Conservation (phyloP, 495 filamentous ascomycete genomes). For the Corynascus novoguineensis region DNA sequence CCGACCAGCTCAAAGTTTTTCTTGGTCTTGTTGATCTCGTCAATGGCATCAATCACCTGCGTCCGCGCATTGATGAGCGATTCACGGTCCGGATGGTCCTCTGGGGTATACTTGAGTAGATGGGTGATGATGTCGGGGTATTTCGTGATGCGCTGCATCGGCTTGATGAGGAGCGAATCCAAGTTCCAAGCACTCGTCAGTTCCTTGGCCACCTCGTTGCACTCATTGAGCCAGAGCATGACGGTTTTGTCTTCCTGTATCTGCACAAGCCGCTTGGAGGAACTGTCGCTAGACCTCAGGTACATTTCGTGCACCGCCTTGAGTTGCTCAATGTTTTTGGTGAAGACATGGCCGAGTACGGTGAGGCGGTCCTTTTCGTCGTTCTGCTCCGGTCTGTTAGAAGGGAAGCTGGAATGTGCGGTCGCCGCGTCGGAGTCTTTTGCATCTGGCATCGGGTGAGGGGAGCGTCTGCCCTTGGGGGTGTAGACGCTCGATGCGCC, state of each 20-base stretch:
- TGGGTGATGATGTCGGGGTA: slow-evolving; percentile 80
- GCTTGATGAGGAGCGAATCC: slow-evolving; percentile 91
- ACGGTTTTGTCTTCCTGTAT: slow-evolving; percentile 71
- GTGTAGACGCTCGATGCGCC: slow-evolving; percentile 69
- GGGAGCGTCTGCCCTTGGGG: slow-evolving; percentile 42
- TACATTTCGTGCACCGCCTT: slow-evolving; percentile 82
- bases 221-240: slow-evolving; percentile 86
- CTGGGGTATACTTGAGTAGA: slow-evolving; percentile 70
- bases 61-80: slow-evolving; percentile 58
- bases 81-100: slow-evolving; percentile 73
- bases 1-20: slow-evolving; percentile 84
- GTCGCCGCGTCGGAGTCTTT: slow-evolving; percentile 33
- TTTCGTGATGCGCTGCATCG: slow-evolving; percentile 84
- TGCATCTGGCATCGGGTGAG: slow-evolving; percentile 26
- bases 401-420: slow-evolving; percentile 22
- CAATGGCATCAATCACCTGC: slow-evolving; percentile 62
- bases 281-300: slow-evolving; percentile 77
- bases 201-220: slow-evolving; percentile 78
- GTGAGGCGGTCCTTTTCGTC: slow-evolving; percentile 66
- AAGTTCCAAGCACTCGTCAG: slow-evolving; percentile 90
- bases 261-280: slow-evolving; percentile 67
- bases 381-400: slow-evolving; percentile 32
- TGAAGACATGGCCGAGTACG: slow-evolving; percentile 72
- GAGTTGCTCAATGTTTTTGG: slow-evolving; percentile 65
- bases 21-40: slow-evolving; percentile 88